Evolutionary conservation across 192 early-diverging fungal species (phyloP).

Genomic region (Coemansia sp.): DNA sequence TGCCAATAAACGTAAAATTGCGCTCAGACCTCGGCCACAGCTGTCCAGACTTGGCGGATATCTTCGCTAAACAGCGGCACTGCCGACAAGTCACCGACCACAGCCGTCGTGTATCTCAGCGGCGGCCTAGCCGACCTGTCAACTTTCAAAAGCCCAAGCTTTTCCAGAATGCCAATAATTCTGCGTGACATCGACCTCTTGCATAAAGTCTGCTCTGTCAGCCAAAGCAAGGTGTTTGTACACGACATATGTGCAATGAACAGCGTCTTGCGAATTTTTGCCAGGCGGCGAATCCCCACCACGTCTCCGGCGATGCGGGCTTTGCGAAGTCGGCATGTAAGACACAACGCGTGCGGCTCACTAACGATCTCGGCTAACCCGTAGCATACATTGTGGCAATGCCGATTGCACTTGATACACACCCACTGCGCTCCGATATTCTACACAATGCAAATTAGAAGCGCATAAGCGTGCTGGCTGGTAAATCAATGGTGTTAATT

Average conservation of each 20-base stretch:
- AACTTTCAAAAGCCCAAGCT: constrained; percentile 20
- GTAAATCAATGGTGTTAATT: not conserved
- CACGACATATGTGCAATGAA: not conserved
- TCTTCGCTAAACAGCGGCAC: constrained; percentile 29
- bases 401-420: constrained; percentile 37
- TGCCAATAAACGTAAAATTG: not conserved
- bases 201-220: constrained; percentile 15
- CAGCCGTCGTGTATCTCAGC: not conserved
- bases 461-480: not conserved
- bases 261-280: constrained; percentile 21
- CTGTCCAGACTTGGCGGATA: constrained; percentile 8
- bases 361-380: not conserved
- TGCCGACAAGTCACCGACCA: not conserved
- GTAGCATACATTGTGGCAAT: constrained; percentile 32
- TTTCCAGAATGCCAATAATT: not conserved
- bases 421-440: constrained; percentile 19
- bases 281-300: constrained; percentile 17
- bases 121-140: constrained; percentile 19
- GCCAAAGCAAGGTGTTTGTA: not conserved
- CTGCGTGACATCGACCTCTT: not conserved
- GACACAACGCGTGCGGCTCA: constrained; percentile 13
- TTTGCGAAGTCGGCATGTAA: constrained; percentile 24
- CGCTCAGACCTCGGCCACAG: not conserved
- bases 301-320: not conserved
- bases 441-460: not conserved